Base-by-base conservation (phyloP, 1,284 basidiomycete genomes). In the Phellopilus nigrolimitatus region DNA sequence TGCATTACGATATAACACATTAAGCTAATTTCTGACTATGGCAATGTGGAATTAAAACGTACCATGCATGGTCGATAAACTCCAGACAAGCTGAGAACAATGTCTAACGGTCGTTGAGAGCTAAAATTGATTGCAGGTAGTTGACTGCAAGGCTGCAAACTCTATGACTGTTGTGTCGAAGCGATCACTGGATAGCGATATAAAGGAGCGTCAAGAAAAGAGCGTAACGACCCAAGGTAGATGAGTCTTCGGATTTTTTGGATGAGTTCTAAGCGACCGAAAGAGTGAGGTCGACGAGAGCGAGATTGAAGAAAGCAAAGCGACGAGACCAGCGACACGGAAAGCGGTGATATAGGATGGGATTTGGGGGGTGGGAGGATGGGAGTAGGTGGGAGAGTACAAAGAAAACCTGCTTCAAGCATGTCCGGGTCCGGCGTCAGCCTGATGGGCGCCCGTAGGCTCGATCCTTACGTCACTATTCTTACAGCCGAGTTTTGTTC, bases 231-330 rank as follows among this genome's bases (percentile, higher is more conserved):
- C n/a, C 34, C 34, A 37, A 37, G 15, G n/a, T 38, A 12, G 24
- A 44, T 27, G 31, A 19, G 25, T n/a, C 41, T 27, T 48, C 39
- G 13, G 30, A 37, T 12, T 17, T 25, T 8, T 19, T 15, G 22
- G 25, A 25, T 25, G 33, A 39, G 15, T 30, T 31, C 42, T 31
- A 31, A 27, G 28, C 37, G 46, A 48, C 46, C 46, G 17, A 48
- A 48, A 30, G 46, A 48, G 46, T 48, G 46, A 51, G 49, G 48
- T 33, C 41, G 41, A 42, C n/a, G 39, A 24, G 12, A 38, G 49
- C 15, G 30, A 37, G 36, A 44, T 30, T 25, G 31, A 37, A 43
- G 13, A 10, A 42, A 42, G 27, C 33, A 25, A 12, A 9, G 30
- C 21, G 48, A 43, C 41, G 41, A 51, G 45, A 47, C 34, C 45